These are phyloP conservation scores for Fraxinus xanthoxyloides DNA, from an alignment of 305 asterid species.

Conservation along the genomic window DNA sequence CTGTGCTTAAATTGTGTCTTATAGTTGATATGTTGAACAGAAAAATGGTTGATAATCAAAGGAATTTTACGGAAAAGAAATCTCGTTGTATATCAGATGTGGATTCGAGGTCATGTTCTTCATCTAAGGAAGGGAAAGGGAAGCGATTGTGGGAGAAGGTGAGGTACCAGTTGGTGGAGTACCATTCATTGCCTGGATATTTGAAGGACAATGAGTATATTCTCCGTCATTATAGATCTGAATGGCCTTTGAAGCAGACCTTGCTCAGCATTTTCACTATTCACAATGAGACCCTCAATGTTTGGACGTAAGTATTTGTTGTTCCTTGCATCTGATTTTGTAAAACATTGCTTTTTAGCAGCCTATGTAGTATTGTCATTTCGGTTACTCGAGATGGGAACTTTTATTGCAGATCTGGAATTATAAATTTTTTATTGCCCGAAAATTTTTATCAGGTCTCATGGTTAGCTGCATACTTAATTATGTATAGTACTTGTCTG, in stretches of 20 bases:
- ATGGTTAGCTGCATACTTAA: background rate
- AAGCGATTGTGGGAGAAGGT: slow-evolving; percentile 84
- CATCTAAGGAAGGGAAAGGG: slow-evolving; percentile 55
- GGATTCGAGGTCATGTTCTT: slow-evolving; percentile 22
- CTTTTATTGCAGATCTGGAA: background rate
- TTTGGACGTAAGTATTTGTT: slow-evolving; percentile 78
- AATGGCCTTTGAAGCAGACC: slow-evolving; percentile 83
- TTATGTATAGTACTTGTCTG: no score
- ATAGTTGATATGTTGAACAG: slow-evolving; percentile 22
- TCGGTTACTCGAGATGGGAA: background rate
- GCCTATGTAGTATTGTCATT: background rate
- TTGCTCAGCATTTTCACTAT: slow-evolving; percentile 77
- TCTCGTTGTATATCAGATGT: slow-evolving; percentile 32
- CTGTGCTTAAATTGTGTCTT: slow-evolving; percentile 10
- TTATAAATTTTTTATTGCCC: background rate
- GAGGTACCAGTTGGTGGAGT: slow-evolving; percentile 91
- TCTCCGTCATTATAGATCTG: slow-evolving; percentile 71
- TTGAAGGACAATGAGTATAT: slow-evolving; percentile 91
- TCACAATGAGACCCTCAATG: slow-evolving; percentile 95
- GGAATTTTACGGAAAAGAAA: slow-evolving; percentile 24
- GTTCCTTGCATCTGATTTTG: slow-evolving; percentile 6
- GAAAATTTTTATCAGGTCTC: background rate
- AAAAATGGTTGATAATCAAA: slow-evolving; percentile 47
- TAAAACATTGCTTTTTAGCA: background rate
- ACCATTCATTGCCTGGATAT: slow-evolving; percentile 82